Conservation (phyloP, 192 early-diverging fungal genomes). For the Backusella australiensis region DNA sequence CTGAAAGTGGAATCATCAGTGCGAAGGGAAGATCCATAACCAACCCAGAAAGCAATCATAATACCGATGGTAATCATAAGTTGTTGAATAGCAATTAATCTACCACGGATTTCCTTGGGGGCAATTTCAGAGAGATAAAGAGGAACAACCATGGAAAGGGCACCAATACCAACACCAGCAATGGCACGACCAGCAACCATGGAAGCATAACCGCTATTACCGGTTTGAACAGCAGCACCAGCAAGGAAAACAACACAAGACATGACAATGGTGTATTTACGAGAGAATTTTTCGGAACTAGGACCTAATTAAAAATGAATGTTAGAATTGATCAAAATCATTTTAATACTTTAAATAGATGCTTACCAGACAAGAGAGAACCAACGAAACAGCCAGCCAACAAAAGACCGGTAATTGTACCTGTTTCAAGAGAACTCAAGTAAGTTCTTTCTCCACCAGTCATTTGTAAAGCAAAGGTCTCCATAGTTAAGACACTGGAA, state of each 20-base stretch:
- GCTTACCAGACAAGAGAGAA: conserved; percentile 55
- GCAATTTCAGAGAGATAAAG: conserved; percentile 64
- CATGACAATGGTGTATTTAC: conserved; percentile 64
- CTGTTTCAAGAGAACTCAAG: conserved; percentile 11
- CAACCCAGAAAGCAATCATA: conserved; percentile 55
- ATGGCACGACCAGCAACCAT: conserved; percentile 75
- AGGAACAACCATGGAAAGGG: conserved; percentile 20
- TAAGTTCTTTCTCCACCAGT: neutral
- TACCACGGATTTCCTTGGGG: conserved; percentile 79
- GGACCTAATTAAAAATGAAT: conserved; percentile 20
- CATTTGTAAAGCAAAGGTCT: conserved; percentile 30
- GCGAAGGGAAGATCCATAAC: conserved; percentile 25
- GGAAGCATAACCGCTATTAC: conserved; percentile 48
- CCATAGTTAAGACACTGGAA: conserved; percentile 61
- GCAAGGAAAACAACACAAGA: conserved; percentile 64
- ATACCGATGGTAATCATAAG: conserved; percentile 89
- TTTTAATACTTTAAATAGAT: neutral
- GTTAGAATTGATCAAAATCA: neutral
- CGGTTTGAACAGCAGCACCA: conserved; percentile 74
- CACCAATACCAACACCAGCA: conserved; percentile 55
- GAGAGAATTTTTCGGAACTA: conserved; percentile 38
- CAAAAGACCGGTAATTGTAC: conserved; percentile 55
- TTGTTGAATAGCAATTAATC: conserved; percentile 83
- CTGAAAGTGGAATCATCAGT: conserved; percentile 61
- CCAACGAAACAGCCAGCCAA: conserved; percentile 73